Conservation (phyloP, 768 basidiomycete species). For the Macrolepiota albuminosa region DNA sequence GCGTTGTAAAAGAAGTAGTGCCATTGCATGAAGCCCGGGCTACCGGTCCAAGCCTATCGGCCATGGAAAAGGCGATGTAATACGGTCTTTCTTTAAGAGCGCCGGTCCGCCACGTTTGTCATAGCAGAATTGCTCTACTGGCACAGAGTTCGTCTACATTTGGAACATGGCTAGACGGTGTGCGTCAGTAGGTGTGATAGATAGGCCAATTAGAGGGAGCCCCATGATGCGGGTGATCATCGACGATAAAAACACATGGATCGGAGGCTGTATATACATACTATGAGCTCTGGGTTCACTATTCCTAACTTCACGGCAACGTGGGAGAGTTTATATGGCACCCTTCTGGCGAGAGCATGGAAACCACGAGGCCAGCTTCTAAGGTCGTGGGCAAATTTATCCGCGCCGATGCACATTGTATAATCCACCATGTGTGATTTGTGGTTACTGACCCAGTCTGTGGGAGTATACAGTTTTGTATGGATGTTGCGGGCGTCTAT, state of each 20-base stretch:
- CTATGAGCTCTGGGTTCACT: not conserved
- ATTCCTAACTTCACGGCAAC: constrained; percentile 5
- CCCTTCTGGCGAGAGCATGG: not conserved
- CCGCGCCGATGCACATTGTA: not conserved
- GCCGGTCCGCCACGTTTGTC: not conserved
- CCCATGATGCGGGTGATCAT: not conserved
- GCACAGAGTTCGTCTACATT: not conserved
- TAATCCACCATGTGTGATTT: not conserved
- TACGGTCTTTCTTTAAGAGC: not conserved
- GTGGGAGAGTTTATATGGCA: not conserved
- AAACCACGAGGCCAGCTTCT: constrained; percentile 4
- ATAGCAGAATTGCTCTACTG: not conserved
- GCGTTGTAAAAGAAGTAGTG: not conserved
- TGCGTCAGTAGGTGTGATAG: not conserved
- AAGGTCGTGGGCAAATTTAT: not conserved
- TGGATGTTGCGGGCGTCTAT: not conserved
- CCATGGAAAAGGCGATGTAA: not conserved
- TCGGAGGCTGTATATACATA: not conserved
- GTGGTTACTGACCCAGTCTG: not conserved
- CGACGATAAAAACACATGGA: not conserved
- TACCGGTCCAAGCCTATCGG: not conserved
- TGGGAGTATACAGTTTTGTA: not conserved
- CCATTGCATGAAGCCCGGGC: not conserved
- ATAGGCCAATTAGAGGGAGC: not conserved
- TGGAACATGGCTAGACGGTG: not conserved